These are phyloP conservation scores for Pholiota adiposa DNA, from an alignment of 1,284 basidiomycete genomes.

Conservation along the genomic window DNA sequence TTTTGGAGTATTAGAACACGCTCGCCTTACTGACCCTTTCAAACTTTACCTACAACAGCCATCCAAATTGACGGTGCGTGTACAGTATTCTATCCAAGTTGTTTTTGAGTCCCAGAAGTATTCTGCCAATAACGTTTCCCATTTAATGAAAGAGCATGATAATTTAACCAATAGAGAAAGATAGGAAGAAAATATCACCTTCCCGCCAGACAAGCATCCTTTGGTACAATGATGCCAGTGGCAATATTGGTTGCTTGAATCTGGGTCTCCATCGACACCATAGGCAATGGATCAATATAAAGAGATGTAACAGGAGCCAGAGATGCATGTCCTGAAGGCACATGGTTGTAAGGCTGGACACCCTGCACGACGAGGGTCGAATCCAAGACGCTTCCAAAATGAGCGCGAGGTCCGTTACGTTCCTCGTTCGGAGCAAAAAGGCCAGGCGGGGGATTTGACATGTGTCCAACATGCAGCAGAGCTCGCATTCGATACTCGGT, in stretches of 20 bases:
- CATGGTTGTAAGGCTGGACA: background rate
- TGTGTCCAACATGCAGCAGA: constrained; percentile 17
- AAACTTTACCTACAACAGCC: background rate
- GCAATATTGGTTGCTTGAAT: constrained; percentile 15
- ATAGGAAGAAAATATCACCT: constrained; percentile 27
- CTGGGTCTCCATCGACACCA: constrained; percentile 32
- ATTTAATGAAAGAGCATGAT: background rate
- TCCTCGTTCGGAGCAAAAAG: background rate
- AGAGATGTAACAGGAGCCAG: constrained; percentile 24
- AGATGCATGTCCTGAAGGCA: background rate
- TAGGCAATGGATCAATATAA: constrained; percentile 51
- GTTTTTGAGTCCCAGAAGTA: background rate
- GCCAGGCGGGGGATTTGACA: background rate
- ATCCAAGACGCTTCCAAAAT: constrained; percentile 28
- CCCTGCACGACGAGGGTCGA: constrained; percentile 22
- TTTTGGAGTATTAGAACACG: background rate
- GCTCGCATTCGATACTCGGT: constrained; percentile 40
- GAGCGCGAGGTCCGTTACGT: constrained; percentile 4
- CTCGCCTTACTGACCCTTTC: background rate
- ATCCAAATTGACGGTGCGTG: background rate
- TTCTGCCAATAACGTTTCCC: background rate
- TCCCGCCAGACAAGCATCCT: constrained; percentile 36
- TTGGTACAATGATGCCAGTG: constrained; percentile 29
- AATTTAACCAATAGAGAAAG: background rate
- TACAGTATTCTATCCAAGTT: background rate